phyloP scores from a whole-genome alignment of 1,284 basidiomycete species.

The Vanrija sp. region DNA sequence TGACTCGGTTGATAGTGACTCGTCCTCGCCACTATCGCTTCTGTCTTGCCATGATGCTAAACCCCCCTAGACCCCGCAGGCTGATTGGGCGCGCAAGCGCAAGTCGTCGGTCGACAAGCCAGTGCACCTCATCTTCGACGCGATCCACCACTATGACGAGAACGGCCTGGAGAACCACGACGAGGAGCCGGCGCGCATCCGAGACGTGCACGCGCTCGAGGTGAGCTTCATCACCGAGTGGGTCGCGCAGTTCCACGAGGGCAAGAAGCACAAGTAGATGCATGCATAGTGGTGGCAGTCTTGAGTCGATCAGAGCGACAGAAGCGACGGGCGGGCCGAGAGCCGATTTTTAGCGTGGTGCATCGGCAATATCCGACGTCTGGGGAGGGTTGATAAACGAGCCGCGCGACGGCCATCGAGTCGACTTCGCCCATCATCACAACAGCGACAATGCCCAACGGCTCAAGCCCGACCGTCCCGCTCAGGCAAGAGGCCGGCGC shows the following conservation, averaged over 20 bases:
- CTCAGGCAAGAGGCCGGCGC: too few relatives aligned
- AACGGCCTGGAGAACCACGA: constrained; percentile 65
- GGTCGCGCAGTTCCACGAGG: constrained; percentile 61
- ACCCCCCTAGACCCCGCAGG: constrained; percentile 62
- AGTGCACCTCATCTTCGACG: constrained; percentile 84
- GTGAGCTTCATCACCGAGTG: constrained; percentile 75
- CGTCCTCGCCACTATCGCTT: background rate
- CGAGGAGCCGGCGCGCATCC: constrained; percentile 73
- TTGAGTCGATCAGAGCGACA: too few relatives aligned
- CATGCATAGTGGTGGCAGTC: too few relatives aligned
- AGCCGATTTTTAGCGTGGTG: too few relatives aligned
- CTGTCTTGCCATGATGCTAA: background rate
- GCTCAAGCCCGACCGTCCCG: background rate
- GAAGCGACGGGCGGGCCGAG: too few relatives aligned
- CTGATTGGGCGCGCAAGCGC: constrained; percentile 66
- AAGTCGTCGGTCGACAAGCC: constrained; percentile 69
- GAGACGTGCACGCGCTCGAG: constrained; percentile 74
- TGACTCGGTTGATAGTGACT: background rate
- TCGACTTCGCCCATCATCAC: too few relatives aligned
- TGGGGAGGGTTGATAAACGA: too few relatives aligned
- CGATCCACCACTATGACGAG: constrained; percentile 84
- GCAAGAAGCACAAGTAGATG: constrained; percentile 16
- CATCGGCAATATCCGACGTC: background rate
- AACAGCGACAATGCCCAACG: background rate
- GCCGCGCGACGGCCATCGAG: background rate